These are phyloP conservation scores for Psilocybe cyanescens DNA, from an alignment of 768 basidiomycete species.

Conservation along the genomic window DNA sequence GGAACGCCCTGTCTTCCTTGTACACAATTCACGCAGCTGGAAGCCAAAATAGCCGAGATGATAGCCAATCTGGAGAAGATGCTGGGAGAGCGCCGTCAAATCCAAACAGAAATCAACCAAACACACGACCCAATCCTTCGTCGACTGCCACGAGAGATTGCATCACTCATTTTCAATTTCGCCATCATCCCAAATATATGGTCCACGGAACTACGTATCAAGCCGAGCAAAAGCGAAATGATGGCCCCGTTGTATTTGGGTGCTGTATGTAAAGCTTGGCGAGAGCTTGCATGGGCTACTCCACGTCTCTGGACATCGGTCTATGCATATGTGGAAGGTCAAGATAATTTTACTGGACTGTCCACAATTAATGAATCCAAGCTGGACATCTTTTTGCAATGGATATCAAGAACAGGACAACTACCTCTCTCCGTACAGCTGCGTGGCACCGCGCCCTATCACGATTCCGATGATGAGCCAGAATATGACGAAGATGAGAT, in stretches of 20 bases:
- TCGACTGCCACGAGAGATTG: not conserved
- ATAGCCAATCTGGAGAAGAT: not conserved
- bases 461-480: too few relatives aligned
- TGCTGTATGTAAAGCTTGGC: constrained; percentile 13
- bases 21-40: not conserved
- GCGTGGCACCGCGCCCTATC: too few relatives aligned
- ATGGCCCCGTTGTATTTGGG: not conserved
- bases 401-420: too few relatives aligned
- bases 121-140: not conserved
- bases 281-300: not conserved
- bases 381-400: too few relatives aligned
- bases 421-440: too few relatives aligned
- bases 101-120: not conserved
- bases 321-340: too few relatives aligned
- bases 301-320: constrained; percentile 5
- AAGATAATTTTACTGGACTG: too few relatives aligned
- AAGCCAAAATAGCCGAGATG: not conserved
- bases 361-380: too few relatives aligned
- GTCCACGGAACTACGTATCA: not conserved
- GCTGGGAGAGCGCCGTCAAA: not conserved
- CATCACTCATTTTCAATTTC: not conserved
- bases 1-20: not conserved
- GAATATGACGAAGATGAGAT: too few relatives aligned
- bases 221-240: not conserved
- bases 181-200: not conserved